Evolutionary conservation across 306 rosid genomes (phyloP), one percentile per base, ranked within the genome.

Genomic region (Mimosa pudica): DNA sequence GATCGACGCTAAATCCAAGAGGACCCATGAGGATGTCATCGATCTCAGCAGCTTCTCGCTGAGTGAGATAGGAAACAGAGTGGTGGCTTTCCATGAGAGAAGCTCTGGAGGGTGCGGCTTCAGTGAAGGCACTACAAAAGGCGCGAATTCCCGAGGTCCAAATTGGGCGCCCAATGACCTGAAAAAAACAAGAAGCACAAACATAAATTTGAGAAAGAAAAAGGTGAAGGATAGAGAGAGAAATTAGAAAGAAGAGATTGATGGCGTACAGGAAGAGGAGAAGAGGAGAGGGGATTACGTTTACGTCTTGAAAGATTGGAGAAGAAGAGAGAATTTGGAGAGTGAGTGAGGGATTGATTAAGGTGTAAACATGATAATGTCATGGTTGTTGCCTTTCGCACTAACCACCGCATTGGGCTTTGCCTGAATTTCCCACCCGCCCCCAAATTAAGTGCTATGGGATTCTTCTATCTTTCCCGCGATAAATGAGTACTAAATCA

Each of bases 1-100:
- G 99, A 51, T 93, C 98, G 77, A 96, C 91, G 47, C 86, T 89
- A 81, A 96, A 96, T 52, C 98, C 99, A 45, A 96, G 88, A 87
- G 94, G 96, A 33, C 98, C 99, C 99, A 96, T 96, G 67, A 95
- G 96, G 13, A 85, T 78, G 74, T 92, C 97, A 78, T 96, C 99
- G 73, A 93, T 88, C 89, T 91, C 94, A 60, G 97, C 91, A 10
- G 99, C 99, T 76, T 96, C 87, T 38, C 84, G 90, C 86, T 96
- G 99, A 71, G 86, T 77, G 32, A 95, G 83, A 81, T 88, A 89
- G 79, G 98, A 90, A 17, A 95, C 62, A 10, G 94, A 61, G 87
- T 88, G 89, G 52, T 69, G 78, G 69, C 57, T 83, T 52, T 49
- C 85, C 95, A 92, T 88, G 79, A 77, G 17, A 73, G 73, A 14